These are phyloP conservation scores for Phoma herbarum DNA, from an alignment of 2,329 filamentous ascomycete species.

Conservation along the genomic window DNA sequence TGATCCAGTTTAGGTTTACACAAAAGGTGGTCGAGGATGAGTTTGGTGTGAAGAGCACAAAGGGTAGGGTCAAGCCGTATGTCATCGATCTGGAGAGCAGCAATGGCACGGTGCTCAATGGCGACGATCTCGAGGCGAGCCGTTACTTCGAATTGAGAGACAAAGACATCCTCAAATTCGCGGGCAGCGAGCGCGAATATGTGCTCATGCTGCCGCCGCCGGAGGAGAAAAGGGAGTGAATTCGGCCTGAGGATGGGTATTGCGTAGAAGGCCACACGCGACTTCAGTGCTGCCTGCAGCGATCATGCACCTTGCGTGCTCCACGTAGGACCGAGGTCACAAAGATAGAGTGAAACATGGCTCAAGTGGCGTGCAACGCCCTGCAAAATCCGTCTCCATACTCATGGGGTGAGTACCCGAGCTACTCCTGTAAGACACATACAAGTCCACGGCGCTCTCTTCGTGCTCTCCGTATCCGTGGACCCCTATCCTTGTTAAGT, in stretches of 20 bases:
- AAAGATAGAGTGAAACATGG: not conserved
- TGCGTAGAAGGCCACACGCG: not conserved
- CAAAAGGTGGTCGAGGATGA: constrained; percentile 88
- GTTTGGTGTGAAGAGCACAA: constrained; percentile 61
- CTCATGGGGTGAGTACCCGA: too few species aligned
- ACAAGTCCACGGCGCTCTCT: not conserved
- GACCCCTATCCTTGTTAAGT: constrained; percentile 9
- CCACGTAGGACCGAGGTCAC: not conserved
- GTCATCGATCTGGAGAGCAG: constrained; percentile 92
- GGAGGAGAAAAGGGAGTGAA: constrained; percentile 28
- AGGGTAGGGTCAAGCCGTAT: constrained; percentile 72
- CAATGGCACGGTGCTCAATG: constrained; percentile 88
- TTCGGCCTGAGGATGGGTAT: not conserved
- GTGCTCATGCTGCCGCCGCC: constrained; percentile 80
- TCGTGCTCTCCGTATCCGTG: not conserved
- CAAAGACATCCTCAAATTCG: constrained; percentile 90
- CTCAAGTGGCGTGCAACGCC: not conserved
- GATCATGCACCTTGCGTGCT: constrained; percentile 2
- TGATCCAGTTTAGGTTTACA: constrained; percentile 88
- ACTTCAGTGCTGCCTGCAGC: not conserved
- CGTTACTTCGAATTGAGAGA: constrained; percentile 87
- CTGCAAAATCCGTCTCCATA: not conserved
- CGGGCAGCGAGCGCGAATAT: constrained; percentile 88
- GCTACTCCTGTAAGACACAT: not conserved
- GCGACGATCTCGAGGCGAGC: constrained; percentile 74